A percentile compares a stretch with the other conserved stretches of the same genome.
These are phyloP conservation scores for Debaryomycetaceae sp. DNA, from an alignment of 1,139 yeast species.

Conservation along the genomic window DNA sequence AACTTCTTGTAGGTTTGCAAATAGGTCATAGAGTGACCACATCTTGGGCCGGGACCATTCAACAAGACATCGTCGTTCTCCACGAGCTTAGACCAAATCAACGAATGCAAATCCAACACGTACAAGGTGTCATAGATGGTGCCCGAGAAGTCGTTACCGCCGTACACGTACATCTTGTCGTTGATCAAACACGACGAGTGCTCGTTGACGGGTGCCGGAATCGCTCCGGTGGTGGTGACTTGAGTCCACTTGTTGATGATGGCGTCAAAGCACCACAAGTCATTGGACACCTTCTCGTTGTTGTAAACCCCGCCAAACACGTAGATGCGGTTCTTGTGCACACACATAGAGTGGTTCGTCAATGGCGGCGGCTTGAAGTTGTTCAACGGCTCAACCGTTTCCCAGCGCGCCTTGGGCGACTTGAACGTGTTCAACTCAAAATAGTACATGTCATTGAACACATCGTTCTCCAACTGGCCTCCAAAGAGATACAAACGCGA, in stretches of 20 bases:
- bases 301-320: conserved; percentile 91
- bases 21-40: conserved; percentile 91
- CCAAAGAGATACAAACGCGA: conserved; percentile 85
- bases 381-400: conserved; percentile 53
- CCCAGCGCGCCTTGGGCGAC: conserved; percentile 83
- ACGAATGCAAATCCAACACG: conserved; percentile 71
- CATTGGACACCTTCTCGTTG: conserved; percentile 69
- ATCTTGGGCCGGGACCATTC: conserved; percentile 73
- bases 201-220: conserved; percentile 87
- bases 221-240: conserved; percentile 46
- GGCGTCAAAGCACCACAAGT: conserved; percentile 82
- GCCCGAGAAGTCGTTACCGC: conserved; percentile 84
- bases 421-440: conserved; percentile 89
- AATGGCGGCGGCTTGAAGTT: conserved; percentile 78
- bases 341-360: conserved; percentile 86
- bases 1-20: conserved; percentile 62
- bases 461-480: conserved; percentile 88
- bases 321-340: conserved; percentile 74
- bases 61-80: conserved; percentile 26
- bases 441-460: conserved; percentile 78
- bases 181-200: conserved; percentile 82
- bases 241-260: conserved; percentile 62
- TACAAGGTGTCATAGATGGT: conserved; percentile 63
- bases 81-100: conserved; percentile 68
- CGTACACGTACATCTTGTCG: conserved; percentile 79